phyloP scores from a whole-genome alignment of 164 flowering plant species.

The Aristolochia californica region DNA sequence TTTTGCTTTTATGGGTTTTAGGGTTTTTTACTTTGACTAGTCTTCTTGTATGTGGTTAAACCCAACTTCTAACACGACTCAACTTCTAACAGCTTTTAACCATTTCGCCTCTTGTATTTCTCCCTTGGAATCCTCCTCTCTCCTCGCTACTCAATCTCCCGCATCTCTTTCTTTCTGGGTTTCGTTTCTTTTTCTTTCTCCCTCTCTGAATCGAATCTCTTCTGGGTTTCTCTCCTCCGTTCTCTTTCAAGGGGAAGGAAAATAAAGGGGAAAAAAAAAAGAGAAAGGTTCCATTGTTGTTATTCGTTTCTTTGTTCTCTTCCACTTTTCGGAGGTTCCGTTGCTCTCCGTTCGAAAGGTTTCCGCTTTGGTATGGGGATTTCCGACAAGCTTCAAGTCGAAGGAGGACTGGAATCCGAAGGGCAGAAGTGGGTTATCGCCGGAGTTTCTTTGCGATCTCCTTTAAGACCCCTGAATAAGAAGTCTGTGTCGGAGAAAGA shows the following conservation, averaged over 20 bases:
- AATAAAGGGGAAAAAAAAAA: too few species aligned
- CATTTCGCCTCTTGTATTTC: conserved; percentile 5
- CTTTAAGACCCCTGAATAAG: conserved; percentile 14
- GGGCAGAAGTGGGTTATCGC: conserved; percentile 23
- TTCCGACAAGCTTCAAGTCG: conserved; percentile 18
- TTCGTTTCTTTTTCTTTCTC: too few species aligned
- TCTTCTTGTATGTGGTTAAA: too few species aligned
- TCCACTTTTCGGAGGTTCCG: background rate
- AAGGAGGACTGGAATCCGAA: conserved; percentile 19
- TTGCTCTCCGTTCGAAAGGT: background rate
- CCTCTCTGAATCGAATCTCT: too few species aligned
- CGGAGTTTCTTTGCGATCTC: conserved; percentile 18
- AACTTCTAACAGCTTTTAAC: conserved; percentile 8
- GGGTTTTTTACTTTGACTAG: too few species aligned
- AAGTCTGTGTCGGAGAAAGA: background rate
- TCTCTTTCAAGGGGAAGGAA: background rate
- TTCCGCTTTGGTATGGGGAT: conserved; percentile 21
- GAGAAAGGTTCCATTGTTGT: too few species aligned
- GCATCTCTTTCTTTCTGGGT: too few species aligned
- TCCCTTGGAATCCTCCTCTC: background rate
- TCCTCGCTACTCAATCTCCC: too few species aligned
- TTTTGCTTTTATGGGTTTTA: conserved; percentile 18
- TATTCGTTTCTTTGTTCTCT: too few species aligned
- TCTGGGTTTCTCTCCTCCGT: conserved; percentile 5
- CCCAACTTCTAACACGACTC: too few species aligned